phyloP scores from a whole-genome alignment of 2,329 filamentous ascomycete species.

The Phialophora chinensis region DNA sequence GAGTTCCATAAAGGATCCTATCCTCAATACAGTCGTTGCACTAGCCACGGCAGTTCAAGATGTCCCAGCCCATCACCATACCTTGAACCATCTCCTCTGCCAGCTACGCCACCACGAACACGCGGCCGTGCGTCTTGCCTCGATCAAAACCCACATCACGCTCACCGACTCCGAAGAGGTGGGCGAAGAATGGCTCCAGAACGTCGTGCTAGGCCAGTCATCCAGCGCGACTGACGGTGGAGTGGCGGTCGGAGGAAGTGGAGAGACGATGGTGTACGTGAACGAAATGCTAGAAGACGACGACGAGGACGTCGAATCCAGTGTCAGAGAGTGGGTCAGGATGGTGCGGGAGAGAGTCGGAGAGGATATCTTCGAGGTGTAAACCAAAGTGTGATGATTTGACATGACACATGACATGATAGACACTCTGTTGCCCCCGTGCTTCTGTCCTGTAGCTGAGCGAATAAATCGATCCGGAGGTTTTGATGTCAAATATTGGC shows the following conservation, averaged over 20 bases:
- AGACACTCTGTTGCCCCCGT: no score
- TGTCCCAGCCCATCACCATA: conserved; percentile 87
- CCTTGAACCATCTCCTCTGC: conserved; percentile 79
- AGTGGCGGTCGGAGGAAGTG: conserved; percentile 30
- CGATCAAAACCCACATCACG: conserved; percentile 79
- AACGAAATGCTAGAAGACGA: conserved; percentile 96
- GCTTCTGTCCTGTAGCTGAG: no score
- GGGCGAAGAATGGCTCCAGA: conserved; percentile 88
- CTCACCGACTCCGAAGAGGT: conserved; percentile 71
- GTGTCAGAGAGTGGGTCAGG: conserved; percentile 87
- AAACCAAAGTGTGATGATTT: conserved; percentile 7
- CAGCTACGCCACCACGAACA: conserved; percentile 74
- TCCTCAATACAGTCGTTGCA: conserved; percentile 48
- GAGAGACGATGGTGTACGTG: conserved; percentile 93
- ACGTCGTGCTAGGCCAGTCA: conserved; percentile 33
- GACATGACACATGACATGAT: background rate
- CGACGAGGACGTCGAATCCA: conserved; percentile 87
- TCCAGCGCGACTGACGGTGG: conserved; percentile 17
- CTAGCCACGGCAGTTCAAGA: conserved; percentile 64
- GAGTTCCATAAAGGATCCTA: conserved; percentile 23
- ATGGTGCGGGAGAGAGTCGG: conserved; percentile 88
- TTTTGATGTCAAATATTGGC: no score
- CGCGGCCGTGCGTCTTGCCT: conserved; percentile 75
- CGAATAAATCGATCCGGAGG: no score
- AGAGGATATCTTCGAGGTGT: conserved; percentile 63